Conservation (phyloP, 116 monocot genomes). For the Iris pallida region DNA sequence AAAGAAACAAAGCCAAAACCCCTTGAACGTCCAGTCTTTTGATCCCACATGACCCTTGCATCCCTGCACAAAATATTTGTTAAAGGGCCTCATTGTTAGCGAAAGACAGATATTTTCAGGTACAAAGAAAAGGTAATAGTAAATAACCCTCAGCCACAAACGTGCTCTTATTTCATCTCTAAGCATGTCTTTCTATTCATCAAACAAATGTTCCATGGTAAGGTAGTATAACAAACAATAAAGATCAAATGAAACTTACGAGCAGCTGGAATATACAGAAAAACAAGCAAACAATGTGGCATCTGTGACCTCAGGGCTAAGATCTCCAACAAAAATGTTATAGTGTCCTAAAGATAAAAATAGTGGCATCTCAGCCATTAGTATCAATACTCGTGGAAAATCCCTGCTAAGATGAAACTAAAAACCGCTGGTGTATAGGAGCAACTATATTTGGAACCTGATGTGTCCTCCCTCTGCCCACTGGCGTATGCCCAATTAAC, state of each 20-base stretch:
- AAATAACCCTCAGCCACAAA: no score
- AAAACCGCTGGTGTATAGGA: not conserved
- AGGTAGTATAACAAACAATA: not conserved
- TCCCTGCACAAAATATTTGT: constrained; percentile 22
- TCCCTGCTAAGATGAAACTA: not conserved
- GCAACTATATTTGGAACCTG: constrained; percentile 24
- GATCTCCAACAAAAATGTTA: constrained; percentile 88
- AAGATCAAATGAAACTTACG: constrained; percentile 40
- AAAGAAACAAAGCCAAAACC: constrained; percentile 64
- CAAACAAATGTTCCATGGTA: not conserved
- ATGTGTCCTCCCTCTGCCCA: constrained; percentile 76
- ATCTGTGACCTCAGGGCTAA: constrained; percentile 78
- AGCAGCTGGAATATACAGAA: constrained; percentile 66
- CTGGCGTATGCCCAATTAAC: constrained; percentile 92
- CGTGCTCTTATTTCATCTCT: no score
- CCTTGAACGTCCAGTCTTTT: constrained; percentile 63
- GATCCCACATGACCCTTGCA: constrained; percentile 72
- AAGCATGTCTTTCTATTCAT: not conserved
- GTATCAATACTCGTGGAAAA: not conserved
- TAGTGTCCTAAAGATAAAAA: constrained; percentile 40
- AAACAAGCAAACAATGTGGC: constrained; percentile 60
- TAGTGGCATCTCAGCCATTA: not conserved
- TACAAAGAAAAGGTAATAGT: not conserved
- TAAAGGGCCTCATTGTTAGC: not conserved
- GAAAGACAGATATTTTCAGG: constrained; percentile 2